Conservation (phyloP, 2,329 filamentous ascomycete species). For the Madurella fahalii region DNA sequence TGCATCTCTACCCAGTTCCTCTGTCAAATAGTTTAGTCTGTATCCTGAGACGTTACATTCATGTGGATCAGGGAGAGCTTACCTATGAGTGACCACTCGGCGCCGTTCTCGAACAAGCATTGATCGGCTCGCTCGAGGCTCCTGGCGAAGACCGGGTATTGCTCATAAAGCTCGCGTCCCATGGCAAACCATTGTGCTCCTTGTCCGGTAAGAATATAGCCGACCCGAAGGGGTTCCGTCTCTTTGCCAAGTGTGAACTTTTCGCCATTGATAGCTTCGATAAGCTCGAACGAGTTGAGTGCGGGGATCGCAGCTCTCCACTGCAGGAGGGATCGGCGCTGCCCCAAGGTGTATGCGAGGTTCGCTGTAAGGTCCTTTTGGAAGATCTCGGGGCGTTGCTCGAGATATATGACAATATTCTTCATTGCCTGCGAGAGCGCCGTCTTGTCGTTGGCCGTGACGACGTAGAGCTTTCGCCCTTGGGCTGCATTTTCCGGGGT, state of each 20-base stretch:
- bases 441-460: conserved; percentile 40
- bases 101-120: conserved; percentile 31
- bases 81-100: conserved; percentile 34
- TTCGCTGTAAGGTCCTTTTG: conserved; percentile 42
- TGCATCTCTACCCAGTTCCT: conserved; percentile 35
- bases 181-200: conserved; percentile 41
- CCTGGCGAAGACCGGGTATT: conserved; percentile 35
- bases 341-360: conserved; percentile 45
- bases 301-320: conserved; percentile 44
- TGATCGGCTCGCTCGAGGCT: conserved; percentile 35
- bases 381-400: conserved; percentile 42
- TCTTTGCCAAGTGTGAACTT: conserved; percentile 36
- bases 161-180: conserved; percentile 39
- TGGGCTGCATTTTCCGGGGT: conserved; percentile 22
- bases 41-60: neutral
- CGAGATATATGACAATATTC: conserved; percentile 39
- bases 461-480: conserved; percentile 40
- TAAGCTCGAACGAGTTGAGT: conserved; percentile 42
- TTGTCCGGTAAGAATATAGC: conserved; percentile 42
- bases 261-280: conserved; percentile 40
- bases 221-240: conserved; percentile 33
- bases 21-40: conserved; percentile 16
- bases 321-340: conserved; percentile 41
- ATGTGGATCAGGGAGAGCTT: neutral
- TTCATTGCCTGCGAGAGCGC: conserved; percentile 36